These are phyloP conservation scores for Fusarium miscanthi DNA, from an alignment of 2,329 filamentous ascomycete species.

Conservation along the genomic window DNA sequence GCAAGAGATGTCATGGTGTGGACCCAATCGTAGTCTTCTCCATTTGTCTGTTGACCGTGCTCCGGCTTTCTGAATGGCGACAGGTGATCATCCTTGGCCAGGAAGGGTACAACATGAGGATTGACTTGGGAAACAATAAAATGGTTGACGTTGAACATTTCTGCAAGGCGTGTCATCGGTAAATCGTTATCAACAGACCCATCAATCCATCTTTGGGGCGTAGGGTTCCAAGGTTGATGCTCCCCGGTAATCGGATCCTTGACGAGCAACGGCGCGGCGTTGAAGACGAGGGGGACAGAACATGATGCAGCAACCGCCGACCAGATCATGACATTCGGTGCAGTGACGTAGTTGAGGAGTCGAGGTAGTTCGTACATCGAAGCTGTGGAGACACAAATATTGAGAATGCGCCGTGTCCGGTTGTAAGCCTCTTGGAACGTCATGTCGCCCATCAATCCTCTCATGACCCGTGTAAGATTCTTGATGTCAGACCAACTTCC, in stretches of 20 bases:
- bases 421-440: constrained; percentile 98
- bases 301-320: constrained; percentile 96
- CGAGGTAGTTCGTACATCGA: constrained; percentile 88
- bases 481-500: constrained; percentile 87
- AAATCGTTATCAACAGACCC: constrained; percentile 95
- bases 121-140: constrained; percentile 98
- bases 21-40: constrained; percentile 67
- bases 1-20: constrained; percentile 76
- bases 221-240: constrained; percentile 85
- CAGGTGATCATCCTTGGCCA: constrained; percentile 77
- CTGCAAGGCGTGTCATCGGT: constrained; percentile 87
- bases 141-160: constrained; percentile 98
- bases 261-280: constrained; percentile 79
- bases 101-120: constrained; percentile 89
- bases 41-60: constrained; percentile 36
- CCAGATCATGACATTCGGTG: constrained; percentile 95
- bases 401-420: constrained; percentile 89
- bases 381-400: constrained; percentile 91
- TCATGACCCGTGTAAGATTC: constrained; percentile 85
- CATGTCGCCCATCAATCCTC: constrained; percentile 81
- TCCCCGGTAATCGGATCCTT: constrained; percentile 86
- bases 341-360: constrained; percentile 91
- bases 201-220: constrained; percentile 89
- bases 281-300: constrained; percentile 89
- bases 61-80: constrained; percentile 51